phyloP scores from a whole-genome alignment of 2,329 filamentous ascomycete species.

The Colletotrichum musae region DNA sequence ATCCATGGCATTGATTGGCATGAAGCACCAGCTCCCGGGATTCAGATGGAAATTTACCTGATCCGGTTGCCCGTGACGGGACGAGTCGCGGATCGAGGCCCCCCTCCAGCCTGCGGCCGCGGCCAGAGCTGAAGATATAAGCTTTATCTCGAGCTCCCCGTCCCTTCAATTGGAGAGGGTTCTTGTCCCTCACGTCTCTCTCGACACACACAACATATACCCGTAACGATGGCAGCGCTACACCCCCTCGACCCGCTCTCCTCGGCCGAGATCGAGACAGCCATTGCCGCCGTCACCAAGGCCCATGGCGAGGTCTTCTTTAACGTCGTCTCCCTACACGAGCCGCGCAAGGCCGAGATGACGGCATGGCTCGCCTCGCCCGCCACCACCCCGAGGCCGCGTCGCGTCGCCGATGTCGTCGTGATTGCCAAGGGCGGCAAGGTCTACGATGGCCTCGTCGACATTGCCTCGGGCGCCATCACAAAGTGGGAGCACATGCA shows the following conservation, averaged over 20 bases:
- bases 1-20: conserved; percentile 17
- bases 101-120: conserved; percentile 6
- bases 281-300: conserved; percentile 77
- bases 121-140: conserved; percentile 21
- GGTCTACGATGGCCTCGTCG: conserved; percentile 86
- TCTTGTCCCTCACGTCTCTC: background rate
- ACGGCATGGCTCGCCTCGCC: conserved; percentile 81
- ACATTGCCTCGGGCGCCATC: conserved; percentile 77
- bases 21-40: conserved; percentile 20
- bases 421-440: conserved; percentile 84
- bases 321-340: conserved; percentile 88
- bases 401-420: conserved; percentile 84
- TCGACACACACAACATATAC: background rate
- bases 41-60: conserved; percentile 22
- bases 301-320: conserved; percentile 82
- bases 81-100: conserved; percentile 14
- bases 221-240: conserved; percentile 21
- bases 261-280: conserved; percentile 79
- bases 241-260: conserved; percentile 87
- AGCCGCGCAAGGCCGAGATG: conserved; percentile 90
- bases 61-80: conserved; percentile 21
- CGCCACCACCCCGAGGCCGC: conserved; percentile 71
- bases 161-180: background rate
- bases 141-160: conserved; percentile 31
- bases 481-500: conserved; percentile 81